Base-by-base conservation (phyloP, 2,329 filamentous ascomycete species). In the Botrytis squamosa region DNA sequence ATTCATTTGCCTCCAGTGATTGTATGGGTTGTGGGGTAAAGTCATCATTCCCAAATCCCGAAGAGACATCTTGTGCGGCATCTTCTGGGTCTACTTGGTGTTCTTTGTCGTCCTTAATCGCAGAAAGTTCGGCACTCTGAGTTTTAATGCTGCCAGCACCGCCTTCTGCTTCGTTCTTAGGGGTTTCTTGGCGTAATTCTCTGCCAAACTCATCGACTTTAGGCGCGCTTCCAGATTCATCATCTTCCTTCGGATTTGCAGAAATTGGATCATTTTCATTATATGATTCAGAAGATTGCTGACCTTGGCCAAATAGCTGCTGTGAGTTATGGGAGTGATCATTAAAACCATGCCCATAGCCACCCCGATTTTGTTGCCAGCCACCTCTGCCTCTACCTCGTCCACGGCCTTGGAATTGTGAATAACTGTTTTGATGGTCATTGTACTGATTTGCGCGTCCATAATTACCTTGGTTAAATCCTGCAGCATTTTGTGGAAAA, bases 381-480 rank as follows among this genome's bases (percentile, higher is more conserved):
- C 80, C 83, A 44, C 71, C 64, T 62, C 83, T 77, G 71, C 82
- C 81, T 76, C 82, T 81, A 73, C 82, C 79, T 63, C 81, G 78
- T 75, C 83, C 82, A 77, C 84, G 82, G 69, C 81, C 76, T 74
- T 77, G 80, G 79, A 89, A 88, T 81, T 87, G 85, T 82, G 87
- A 89, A 84, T 90, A 89, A 86, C 89, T 79, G 78, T 79, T 79
- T 76, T 78, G 90, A 86, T 92, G 94, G 86, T 94, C 92, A 91
- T 93, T 93, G 88, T 89, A 91, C 84, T 92, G 85, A 81, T 80
- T 80, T 76, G 77, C 85, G 84, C 90, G 89, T 84, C 90, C 90
- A 90, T 92, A 94, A 88, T 93, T 93, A 90, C 91, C 92, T 90
- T 91, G 90, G 88, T 90, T 92, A 89, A 87, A 91, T 86, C 89